Evolutionary conservation across 116 monocot species (phyloP).

Genomic region (Cymodocea nodosa): DNA sequence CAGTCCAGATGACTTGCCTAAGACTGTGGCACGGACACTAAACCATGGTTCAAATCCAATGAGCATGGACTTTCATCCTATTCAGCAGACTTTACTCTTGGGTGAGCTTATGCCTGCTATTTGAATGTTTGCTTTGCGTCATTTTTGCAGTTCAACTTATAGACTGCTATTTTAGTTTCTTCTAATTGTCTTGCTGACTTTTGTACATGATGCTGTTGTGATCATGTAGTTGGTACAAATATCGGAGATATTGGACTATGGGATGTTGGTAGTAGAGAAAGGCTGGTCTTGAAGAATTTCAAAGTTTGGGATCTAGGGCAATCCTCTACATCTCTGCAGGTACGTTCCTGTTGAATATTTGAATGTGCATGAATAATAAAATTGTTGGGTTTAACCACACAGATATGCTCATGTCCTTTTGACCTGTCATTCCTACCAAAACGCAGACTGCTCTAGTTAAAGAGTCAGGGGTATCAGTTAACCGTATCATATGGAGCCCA

Average conservation of each 20-base stretch:
- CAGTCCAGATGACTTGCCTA: constrained; percentile 77
- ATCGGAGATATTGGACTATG: constrained; percentile 67
- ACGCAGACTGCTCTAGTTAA: constrained; percentile 60
- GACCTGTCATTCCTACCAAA: not conserved
- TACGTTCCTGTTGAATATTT: constrained; percentile 7
- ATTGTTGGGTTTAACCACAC: not conserved
- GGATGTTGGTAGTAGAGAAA: constrained; percentile 65
- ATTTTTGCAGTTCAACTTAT: not conserved
- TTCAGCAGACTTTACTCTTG: constrained; percentile 48
- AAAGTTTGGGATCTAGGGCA: constrained; percentile 69
- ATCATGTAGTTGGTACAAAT: constrained; percentile 60
- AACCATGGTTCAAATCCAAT: constrained; percentile 77
- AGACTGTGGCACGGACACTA: constrained; percentile 51
- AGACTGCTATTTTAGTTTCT: not conserved
- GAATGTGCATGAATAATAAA: not conserved
- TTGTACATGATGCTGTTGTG: not conserved
- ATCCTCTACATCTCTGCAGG: constrained; percentile 72
- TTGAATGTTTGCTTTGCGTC: not conserved
- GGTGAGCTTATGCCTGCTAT: constrained; percentile 15
- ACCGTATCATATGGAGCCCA: constrained; percentile 35
- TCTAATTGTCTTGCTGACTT: not conserved
- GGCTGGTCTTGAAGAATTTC: constrained; percentile 44
- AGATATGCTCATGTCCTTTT: not conserved
- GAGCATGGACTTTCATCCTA: constrained; percentile 79
- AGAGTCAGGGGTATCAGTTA: constrained; percentile 73